Conservation (phyloP, 192 early-diverging fungal species). For the Backusella morwellensis region DNA sequence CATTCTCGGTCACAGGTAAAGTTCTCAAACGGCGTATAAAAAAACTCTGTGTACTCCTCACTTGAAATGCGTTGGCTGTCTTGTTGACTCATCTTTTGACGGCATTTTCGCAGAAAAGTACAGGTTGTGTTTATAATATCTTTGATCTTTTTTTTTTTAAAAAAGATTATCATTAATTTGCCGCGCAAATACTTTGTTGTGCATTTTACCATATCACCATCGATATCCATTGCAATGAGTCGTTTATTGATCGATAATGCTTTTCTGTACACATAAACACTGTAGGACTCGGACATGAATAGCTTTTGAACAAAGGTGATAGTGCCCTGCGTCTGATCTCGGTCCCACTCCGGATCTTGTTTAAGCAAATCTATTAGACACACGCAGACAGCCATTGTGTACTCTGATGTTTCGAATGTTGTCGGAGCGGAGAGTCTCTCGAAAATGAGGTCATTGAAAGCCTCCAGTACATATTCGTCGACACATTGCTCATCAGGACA, state of each 20-base stretch:
- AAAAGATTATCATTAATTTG: too few relatives aligned
- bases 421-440: background rate
- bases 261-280: background rate
- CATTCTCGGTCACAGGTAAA: constrained; percentile 15
- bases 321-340: background rate
- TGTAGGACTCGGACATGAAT: background rate
- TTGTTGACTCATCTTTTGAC: background rate
- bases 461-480: background rate
- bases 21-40: background rate
- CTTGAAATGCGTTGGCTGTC: background rate
- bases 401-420: background rate
- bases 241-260: background rate
- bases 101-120: background rate
- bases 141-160: background rate
- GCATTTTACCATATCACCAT: background rate
- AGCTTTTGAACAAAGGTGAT: background rate
- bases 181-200: too few relatives aligned
- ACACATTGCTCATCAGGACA: background rate
- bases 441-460: background rate
- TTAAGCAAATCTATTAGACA: background rate
- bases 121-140: background rate
- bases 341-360: background rate
- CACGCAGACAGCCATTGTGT: background rate
- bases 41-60: constrained; percentile 13
- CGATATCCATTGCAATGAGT: background rate